Evolutionary conservation across 2,329 filamentous ascomycete genomes (phyloP).

Genomic region (Furcasterigmium sp.): DNA sequence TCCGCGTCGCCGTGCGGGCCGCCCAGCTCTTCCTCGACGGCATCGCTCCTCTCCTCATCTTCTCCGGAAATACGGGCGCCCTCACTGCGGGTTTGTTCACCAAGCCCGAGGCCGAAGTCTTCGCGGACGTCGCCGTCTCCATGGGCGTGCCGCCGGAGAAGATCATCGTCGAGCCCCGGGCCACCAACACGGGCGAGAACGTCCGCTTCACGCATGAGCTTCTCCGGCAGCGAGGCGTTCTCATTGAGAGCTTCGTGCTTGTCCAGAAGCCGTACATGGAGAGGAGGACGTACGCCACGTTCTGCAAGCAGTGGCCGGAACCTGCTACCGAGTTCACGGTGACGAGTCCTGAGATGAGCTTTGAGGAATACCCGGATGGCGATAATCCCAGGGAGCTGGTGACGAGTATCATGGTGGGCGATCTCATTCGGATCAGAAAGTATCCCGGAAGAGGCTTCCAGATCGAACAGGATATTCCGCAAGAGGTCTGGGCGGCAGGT

Average conservation of each 20-base stretch:
- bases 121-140: conserved; percentile 30
- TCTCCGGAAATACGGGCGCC: conserved; percentile 35
- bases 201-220: conserved; percentile 35
- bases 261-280: conserved; percentile 47
- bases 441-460: conserved; percentile 38
- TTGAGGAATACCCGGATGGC: conserved; percentile 33
- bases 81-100: conserved; percentile 32
- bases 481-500: conserved; percentile 34
- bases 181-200: conserved; percentile 42
- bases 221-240: conserved; percentile 20
- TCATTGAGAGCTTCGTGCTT: conserved; percentile 27
- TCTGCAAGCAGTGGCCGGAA: conserved; percentile 39
- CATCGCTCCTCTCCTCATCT: conserved; percentile 32
- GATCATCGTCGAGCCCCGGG: conserved; percentile 32
- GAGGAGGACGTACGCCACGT: conserved; percentile 38
- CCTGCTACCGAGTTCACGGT: conserved; percentile 26
- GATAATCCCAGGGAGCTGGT: conserved; percentile 35
- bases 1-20: conserved; percentile 34
- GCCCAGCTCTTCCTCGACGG: conserved; percentile 35
- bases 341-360: conserved; percentile 32
- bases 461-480: conserved; percentile 35
- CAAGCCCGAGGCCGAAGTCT: conserved; percentile 35
- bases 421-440: conserved; percentile 35
- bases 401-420: conserved; percentile 38
- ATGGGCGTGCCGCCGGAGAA: conserved; percentile 32